Percentiles rank a stretch among this genome's conserved stretches.
These are phyloP conservation scores for Heterobasidion occidentale DNA, from an alignment of 1,284 basidiomycete species.

Conservation along the genomic window DNA sequence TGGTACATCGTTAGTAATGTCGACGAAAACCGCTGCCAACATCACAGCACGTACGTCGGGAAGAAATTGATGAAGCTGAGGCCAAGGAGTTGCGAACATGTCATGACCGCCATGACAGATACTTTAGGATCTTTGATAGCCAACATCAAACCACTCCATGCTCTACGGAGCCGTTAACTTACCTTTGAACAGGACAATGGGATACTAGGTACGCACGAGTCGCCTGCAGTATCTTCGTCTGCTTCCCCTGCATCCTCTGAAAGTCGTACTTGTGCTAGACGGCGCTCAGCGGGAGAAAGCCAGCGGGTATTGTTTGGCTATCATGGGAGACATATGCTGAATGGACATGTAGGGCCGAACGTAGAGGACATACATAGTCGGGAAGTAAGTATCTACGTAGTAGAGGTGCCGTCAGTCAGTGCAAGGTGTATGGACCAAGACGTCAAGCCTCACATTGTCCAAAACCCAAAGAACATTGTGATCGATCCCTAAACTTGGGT, in stretches of 20 bases:
- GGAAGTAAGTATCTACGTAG: slow-evolving; percentile 13
- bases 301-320: slow-evolving; percentile 64
- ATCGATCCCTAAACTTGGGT: too few species aligned
- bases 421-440: too few species aligned
- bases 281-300: slow-evolving; percentile 49
- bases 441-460: slow-evolving; percentile 29
- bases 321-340: background rate
- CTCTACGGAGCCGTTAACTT: slow-evolving; percentile 22
- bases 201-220: slow-evolving; percentile 34
- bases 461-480: too few species aligned
- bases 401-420: too few species aligned
- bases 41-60: slow-evolving; percentile 42
- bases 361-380: slow-evolving; percentile 16
- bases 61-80: slow-evolving; percentile 72
- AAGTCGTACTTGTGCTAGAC: slow-evolving; percentile 63
- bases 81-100: slow-evolving; percentile 44
- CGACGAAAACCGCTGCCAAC: too few species aligned
- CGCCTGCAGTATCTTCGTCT: slow-evolving; percentile 45
- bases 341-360: background rate
- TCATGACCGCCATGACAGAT: slow-evolving; percentile 48
- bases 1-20: too few species aligned
- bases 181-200: background rate
- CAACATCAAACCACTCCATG: slow-evolving; percentile 44
- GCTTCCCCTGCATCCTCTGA: slow-evolving; percentile 73
- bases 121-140: slow-evolving; percentile 61